Evolutionary conservation across 371 early-diverging fungal genomes (phyloP).

Genomic region (Mortierella sp.): DNA sequence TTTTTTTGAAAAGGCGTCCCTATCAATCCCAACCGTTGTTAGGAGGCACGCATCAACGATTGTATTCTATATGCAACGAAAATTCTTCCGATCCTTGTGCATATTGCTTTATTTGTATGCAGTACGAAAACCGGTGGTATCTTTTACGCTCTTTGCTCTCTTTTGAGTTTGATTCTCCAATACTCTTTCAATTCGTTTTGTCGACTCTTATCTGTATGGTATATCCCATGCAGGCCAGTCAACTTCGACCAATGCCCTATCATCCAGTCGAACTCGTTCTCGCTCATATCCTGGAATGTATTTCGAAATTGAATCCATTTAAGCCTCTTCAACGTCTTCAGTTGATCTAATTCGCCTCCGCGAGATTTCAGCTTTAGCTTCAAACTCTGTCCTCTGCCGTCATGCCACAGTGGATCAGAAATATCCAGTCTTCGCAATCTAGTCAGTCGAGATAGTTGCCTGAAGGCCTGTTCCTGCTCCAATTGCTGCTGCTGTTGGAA

Average conservation of each 20-base stretch:
- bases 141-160: no score
- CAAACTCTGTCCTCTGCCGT: neutral
- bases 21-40: no score
- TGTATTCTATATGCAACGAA: no score
- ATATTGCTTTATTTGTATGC: no score
- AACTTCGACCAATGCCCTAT: neutral
- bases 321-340: neutral
- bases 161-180: neutral
- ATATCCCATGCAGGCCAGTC: neutral
- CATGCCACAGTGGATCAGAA: neutral
- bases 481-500: neutral
- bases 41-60: no score
- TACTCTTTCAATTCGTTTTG: neutral
- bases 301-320: neutral
- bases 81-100: no score
- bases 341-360: neutral
- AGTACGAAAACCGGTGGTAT: no score
- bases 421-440: neutral
- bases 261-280: neutral
- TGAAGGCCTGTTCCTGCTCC: neutral
- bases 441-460: neutral
- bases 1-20: no score
- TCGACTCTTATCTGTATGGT: neutral
- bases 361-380: neutral
- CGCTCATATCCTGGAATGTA: neutral